Conservation (phyloP, 179 eudicot species). For the Carnegiea gigantea region DNA sequence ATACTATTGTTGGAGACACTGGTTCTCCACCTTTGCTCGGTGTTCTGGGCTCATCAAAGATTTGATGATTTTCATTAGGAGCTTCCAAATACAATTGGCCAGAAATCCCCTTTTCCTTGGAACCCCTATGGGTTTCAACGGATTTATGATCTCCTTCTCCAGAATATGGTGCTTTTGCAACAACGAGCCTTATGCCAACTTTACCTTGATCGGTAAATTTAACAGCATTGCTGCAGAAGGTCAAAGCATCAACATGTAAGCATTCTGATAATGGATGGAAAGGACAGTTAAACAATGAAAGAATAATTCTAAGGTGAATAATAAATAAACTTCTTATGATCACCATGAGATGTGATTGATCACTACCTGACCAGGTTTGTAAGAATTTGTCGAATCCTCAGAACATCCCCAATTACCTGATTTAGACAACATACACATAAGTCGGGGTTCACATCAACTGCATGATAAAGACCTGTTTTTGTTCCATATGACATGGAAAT, state of each 20-base stretch:
- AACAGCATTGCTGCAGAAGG: constrained; percentile 77
- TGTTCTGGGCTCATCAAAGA: constrained; percentile 34
- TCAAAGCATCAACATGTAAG: not conserved
- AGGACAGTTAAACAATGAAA: not conserved
- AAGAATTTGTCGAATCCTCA: constrained; percentile 91
- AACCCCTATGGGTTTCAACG: constrained; percentile 20
- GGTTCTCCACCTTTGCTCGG: constrained; percentile 36
- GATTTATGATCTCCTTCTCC: constrained; percentile 33
- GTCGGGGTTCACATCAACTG: not conserved
- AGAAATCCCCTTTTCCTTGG: constrained; percentile 26
- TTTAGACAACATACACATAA: constrained; percentile 6
- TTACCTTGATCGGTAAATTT: constrained; percentile 95
- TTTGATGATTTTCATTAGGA: constrained; percentile 30
- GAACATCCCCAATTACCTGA: constrained; percentile 94
- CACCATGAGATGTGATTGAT: not conserved
- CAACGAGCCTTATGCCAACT: constrained; percentile 80
- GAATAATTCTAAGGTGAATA: not conserved
- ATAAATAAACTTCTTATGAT: not conserved
- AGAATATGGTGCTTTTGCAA: constrained; percentile 47
- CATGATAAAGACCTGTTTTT: constrained; percentile 2
- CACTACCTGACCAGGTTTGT: constrained; percentile 86
- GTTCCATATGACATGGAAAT: not conserved
- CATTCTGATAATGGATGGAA: not conserved
- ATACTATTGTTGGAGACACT: constrained; percentile 50
- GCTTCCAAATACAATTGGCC: constrained; percentile 27